phyloP scores from a whole-genome alignment of 2,329 filamentous ascomycete genomes.

The Penicillium sp. region DNA sequence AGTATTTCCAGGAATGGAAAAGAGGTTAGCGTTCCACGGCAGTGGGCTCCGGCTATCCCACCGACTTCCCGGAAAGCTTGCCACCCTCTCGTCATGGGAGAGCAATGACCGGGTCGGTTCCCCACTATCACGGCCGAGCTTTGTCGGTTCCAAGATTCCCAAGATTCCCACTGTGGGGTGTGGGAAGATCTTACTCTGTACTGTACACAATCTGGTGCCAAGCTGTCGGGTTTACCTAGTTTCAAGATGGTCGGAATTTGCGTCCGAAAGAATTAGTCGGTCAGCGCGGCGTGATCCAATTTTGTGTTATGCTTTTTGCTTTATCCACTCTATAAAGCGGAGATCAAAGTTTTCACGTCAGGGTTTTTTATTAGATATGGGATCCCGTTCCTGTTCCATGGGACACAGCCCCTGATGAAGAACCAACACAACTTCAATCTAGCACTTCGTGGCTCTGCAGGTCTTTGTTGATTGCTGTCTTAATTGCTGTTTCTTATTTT shows the following conservation, averaged over 20 bases:
- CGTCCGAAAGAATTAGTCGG: constrained; percentile 3
- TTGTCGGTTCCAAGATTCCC: constrained; percentile 5
- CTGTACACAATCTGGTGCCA: constrained; percentile 3
- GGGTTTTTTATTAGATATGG: not conserved
- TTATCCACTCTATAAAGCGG: constrained; percentile 14
- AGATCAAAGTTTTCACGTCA: constrained; percentile 10
- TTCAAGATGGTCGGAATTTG: not conserved
- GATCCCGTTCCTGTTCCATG: not conserved
- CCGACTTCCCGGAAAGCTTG: constrained; percentile 8
- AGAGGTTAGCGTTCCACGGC: too few species aligned
- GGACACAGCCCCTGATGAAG: not conserved
- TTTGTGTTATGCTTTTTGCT: not conserved
- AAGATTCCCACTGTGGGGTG: constrained; percentile 16
- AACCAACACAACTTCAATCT: too few species aligned
- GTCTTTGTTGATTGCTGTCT: not conserved
- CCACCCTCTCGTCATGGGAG: constrained; percentile 4
- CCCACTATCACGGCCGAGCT: constrained; percentile 5
- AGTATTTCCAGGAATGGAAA: too few species aligned
- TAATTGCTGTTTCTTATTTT: not conserved
- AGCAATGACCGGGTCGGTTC: not conserved
- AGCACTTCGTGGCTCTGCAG: not conserved
- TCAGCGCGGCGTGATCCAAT: not conserved
- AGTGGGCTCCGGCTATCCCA: too few species aligned
- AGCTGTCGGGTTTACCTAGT: not conserved
- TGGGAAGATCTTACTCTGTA: constrained; percentile 5